phyloP scores from a whole-genome alignment of 768 basidiomycete species.

The Phylloporus arenicola region DNA sequence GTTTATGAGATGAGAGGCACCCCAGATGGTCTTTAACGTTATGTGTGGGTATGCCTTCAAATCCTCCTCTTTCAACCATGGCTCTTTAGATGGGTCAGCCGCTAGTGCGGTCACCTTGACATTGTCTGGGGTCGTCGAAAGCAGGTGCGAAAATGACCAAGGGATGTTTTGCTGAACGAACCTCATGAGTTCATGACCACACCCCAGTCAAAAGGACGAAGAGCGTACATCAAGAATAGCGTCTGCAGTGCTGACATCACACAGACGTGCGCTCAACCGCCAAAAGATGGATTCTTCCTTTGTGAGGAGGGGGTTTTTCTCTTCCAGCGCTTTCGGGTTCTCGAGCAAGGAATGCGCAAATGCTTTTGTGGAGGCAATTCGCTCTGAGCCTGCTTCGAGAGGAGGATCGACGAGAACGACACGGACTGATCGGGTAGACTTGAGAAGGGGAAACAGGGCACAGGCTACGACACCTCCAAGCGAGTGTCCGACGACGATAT shows the following conservation, averaged over 20 bases:
- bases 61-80: neutral
- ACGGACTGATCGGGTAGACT: neutral
- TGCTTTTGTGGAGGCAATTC: neutral
- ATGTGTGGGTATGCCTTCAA: neutral
- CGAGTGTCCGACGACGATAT: constrained; percentile 18
- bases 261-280: neutral
- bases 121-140: neutral
- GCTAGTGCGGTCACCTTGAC: neutral
- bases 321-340: neutral
- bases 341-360: neutral
- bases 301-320: neutral
- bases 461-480: constrained; percentile 13
- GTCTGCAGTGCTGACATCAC: constrained; percentile 1
- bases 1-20: constrained; percentile 13
- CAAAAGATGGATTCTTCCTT: neutral
- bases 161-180: constrained; percentile 17
- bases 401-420: constrained; percentile 22
- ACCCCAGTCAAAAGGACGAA: neutral
- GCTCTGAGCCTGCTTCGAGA: neutral
- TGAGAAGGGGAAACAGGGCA: constrained; percentile 8
- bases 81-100: neutral
- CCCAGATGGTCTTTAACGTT: neutral
- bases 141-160: constrained; percentile 10
- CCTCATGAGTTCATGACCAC: neutral
- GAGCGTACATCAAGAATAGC: constrained; percentile 9